Base-by-base conservation (phyloP, 352 stramenopile genomes). In the Globisporangium polare region DNA sequence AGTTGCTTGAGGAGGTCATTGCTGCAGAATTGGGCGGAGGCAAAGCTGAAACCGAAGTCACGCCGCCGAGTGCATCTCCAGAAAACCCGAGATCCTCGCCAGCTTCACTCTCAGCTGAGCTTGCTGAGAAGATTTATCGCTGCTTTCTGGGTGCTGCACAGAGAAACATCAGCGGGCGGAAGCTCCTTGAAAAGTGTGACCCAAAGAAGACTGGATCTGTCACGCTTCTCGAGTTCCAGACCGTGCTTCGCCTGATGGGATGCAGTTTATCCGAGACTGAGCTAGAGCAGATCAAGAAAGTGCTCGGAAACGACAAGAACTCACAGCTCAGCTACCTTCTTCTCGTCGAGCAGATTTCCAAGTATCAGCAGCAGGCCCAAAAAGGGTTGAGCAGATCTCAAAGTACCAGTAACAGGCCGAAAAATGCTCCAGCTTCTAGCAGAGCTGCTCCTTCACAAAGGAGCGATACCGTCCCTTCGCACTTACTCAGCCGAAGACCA, bases 181-280 rank as follows among this genome's bases (percentile, higher is more conserved):
- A 79, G 29, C 63, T 94, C 5, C 67, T 94, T 3, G 79, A 94
- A 63, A 89, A 89, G 42, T 92, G 80, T 57, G 84, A 94, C 60
- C 57, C 62, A 6, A 64, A 73, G 17, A 76, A 69, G 41, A 83
- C 71, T 0, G 84, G 84, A 5, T 62, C 73, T 4, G 77, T 92
- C 1, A 86, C 79, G 3, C 41, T 88, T 29, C 60, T 88, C 17
- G 84, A 94, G 59, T 84, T 91, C 41, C 76, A 89, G 60, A 92
- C 82, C 0, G 80, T 94, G 2, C 62, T 94, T n/a, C 78, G 84
- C 1, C 65, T 94, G 41, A 89, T 94, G 72, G 82, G 80, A 3
- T 94, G 84, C 64, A 60, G 66, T 6, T 65, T 94, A 1, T 69
- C 69, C 0, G 72, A 87, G 1, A 31, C 41, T 15, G 84, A 94